These are phyloP conservation scores for Acer campestre DNA, from an alignment of 345 rosid species.

Conservation along the genomic window DNA sequence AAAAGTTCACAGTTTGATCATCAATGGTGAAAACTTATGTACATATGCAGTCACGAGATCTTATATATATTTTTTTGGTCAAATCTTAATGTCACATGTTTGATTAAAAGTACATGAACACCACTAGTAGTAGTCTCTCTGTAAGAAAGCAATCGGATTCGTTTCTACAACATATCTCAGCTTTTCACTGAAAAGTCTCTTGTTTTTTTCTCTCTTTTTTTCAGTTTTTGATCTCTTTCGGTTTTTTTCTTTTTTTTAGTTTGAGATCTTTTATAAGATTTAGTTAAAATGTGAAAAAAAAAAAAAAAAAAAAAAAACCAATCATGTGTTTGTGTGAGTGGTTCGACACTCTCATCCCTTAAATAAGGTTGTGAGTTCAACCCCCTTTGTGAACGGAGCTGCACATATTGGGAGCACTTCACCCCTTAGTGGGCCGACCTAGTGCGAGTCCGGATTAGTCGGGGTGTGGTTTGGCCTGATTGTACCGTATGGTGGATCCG, in stretches of 20 bases:
- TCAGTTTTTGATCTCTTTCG: not conserved
- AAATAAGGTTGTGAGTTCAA: too few relatives aligned
- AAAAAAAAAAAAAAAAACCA: too few relatives aligned
- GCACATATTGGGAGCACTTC: too few relatives aligned
- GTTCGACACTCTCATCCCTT: too few relatives aligned
- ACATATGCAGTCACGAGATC: conserved; percentile 23
- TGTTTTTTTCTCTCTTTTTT: not conserved
- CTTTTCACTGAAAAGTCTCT: not conserved
- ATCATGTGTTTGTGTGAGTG: too few relatives aligned
- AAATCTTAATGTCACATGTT: conserved; percentile 17
- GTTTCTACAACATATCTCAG: not conserved
- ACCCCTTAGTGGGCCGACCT: too few relatives aligned
- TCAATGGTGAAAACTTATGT: not conserved
- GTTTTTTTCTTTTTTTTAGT: too few relatives aligned
- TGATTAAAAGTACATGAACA: not conserved
- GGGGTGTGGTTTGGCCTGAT: too few relatives aligned
- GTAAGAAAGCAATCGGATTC: not conserved
- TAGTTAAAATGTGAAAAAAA: too few relatives aligned
- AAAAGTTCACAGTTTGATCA: conserved; percentile 11
- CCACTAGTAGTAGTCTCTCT: not conserved
- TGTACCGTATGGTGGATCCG: too few relatives aligned
- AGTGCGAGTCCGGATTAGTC: too few relatives aligned
- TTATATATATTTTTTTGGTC: not conserved
- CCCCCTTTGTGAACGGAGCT: too few relatives aligned
- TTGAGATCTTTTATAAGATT: not conserved